Percentiles rank a stretch among this genome's conserved stretches.
Conservation (phyloP, 1,284 basidiomycete genomes). For the Tylopilus orsonianus region DNA sequence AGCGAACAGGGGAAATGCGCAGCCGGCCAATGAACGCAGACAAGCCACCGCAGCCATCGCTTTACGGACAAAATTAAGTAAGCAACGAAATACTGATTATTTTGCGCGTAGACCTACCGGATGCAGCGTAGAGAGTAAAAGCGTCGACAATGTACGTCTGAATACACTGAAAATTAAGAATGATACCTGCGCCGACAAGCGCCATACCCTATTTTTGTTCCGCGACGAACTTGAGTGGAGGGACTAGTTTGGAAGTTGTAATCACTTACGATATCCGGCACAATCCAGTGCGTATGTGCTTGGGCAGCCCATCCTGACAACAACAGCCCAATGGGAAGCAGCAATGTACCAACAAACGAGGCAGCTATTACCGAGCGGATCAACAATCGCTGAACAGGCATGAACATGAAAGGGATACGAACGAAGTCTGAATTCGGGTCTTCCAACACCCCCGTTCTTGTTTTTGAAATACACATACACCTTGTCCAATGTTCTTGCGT, state of each 20-base stretch:
- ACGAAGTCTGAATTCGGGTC: conserved; percentile 47
- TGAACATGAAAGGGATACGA: conserved; percentile 6
- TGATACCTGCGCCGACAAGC: conserved; percentile 42
- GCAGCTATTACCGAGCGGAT: conserved; percentile 40
- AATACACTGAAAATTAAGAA: conserved; percentile 47
- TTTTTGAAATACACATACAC: conserved; percentile 44
- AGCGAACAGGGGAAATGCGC: conserved; percentile 68
- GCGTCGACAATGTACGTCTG: conserved; percentile 56
- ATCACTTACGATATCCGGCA: conserved; percentile 56
- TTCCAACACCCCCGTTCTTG: conserved; percentile 45
- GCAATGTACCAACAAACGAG: conserved; percentile 56
- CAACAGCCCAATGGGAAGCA: conserved; percentile 60
- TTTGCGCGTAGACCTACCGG: conserved; percentile 34
- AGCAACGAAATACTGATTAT: conserved; percentile 1
- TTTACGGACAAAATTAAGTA: conserved; percentile 16
- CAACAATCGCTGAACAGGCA: neutral
- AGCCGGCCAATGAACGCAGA: conserved; percentile 60
- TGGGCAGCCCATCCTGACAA: conserved; percentile 68
- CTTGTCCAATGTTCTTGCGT: conserved; percentile 47
- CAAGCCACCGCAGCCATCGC: conserved; percentile 60
- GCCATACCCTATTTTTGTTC: conserved; percentile 49
- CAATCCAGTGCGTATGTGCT: conserved; percentile 61
- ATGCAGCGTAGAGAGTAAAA: conserved; percentile 55
- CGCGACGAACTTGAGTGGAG: neutral
- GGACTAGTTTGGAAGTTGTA: neutral